Conservation (phyloP, 306 rosid genomes). For the Prunus armeniaca region DNA sequence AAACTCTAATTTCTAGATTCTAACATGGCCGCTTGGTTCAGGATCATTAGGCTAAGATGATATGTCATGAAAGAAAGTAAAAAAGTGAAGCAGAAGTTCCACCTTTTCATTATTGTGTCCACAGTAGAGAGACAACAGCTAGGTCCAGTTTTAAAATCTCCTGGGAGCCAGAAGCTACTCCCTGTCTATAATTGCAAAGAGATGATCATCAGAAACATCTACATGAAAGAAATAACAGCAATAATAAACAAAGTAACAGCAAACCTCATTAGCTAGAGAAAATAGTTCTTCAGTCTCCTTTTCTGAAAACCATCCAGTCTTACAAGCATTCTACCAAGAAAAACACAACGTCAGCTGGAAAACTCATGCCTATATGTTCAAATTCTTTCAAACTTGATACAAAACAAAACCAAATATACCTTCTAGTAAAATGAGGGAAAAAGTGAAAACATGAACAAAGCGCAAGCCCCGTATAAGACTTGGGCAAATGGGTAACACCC, state of each 20-base stretch:
- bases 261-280: slow-evolving; percentile 63
- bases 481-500: not conserved
- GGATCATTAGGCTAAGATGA: not conserved
- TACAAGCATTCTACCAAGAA: slow-evolving; percentile 63
- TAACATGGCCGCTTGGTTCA: not conserved
- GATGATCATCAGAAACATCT: slow-evolving; percentile 11
- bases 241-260: slow-evolving; percentile 9
- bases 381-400: not conserved
- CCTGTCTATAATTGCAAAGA: slow-evolving; percentile 36
- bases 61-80: not conserved
- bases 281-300: slow-evolving; percentile 62
- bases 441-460: not conserved
- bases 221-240: not conserved
- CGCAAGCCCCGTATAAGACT: not conserved
- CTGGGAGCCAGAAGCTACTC: slow-evolving; percentile 47
- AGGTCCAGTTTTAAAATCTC: slow-evolving; percentile 31
- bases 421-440: not conserved
- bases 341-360: slow-evolving; percentile 21
- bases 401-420: not conserved
- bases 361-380: not conserved
- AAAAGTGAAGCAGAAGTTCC: slow-evolving; percentile 18
- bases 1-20: slow-evolving; percentile 1
- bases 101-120: slow-evolving; percentile 65
- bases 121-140: slow-evolving; percentile 35
- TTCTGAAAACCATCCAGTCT: slow-evolving; percentile 63